Conservation (phyloP, 2,329 filamentous ascomycete species). For the Pestalotiopsis sp. region DNA sequence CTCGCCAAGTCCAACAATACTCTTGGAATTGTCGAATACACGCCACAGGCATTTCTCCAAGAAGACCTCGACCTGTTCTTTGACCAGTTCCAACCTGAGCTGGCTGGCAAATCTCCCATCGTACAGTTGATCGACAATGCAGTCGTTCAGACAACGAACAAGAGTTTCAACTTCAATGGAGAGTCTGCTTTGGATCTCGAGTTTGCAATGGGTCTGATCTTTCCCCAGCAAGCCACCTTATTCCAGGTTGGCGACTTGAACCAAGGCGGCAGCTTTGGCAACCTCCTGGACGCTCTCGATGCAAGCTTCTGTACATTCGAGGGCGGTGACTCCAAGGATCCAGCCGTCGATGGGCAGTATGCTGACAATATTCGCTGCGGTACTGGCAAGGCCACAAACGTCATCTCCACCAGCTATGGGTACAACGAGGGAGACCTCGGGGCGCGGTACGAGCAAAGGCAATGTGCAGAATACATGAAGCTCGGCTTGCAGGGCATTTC, state of each 20-base stretch:
- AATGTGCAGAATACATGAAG: slow-evolving; percentile 59
- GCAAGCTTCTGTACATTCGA: slow-evolving; percentile 44
- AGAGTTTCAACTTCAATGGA: slow-evolving; percentile 40
- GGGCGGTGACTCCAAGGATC: slow-evolving; percentile 39
- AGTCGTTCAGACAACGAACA: slow-evolving; percentile 32
- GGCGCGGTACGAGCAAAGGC: slow-evolving; percentile 47
- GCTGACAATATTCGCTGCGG: slow-evolving; percentile 21
- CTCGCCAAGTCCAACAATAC: slow-evolving; percentile 40
- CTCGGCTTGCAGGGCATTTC: slow-evolving; percentile 52
- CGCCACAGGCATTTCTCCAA: slow-evolving; percentile 52
- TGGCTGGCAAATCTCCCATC: slow-evolving; percentile 39
- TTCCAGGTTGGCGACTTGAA: slow-evolving; percentile 42
- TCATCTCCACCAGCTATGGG: slow-evolving; percentile 55
- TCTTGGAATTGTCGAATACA: slow-evolving; percentile 56
- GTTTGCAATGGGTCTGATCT: slow-evolving; percentile 53
- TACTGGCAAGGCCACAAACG: slow-evolving; percentile 42
- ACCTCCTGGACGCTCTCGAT: slow-evolving; percentile 43
- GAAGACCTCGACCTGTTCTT: slow-evolving; percentile 50
- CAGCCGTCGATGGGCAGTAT: slow-evolving; percentile 36
- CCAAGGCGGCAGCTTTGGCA: slow-evolving; percentile 41
- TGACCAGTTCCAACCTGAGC: slow-evolving; percentile 39
- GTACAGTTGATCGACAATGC: slow-evolving; percentile 34
- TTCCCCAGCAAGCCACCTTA: slow-evolving; percentile 50
- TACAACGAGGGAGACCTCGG: slow-evolving; percentile 52
- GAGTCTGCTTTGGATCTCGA: slow-evolving; percentile 57